Evolutionary conservation across 2,329 filamentous ascomycete species (phyloP).

Genomic region (Apiospora hydei): DNA sequence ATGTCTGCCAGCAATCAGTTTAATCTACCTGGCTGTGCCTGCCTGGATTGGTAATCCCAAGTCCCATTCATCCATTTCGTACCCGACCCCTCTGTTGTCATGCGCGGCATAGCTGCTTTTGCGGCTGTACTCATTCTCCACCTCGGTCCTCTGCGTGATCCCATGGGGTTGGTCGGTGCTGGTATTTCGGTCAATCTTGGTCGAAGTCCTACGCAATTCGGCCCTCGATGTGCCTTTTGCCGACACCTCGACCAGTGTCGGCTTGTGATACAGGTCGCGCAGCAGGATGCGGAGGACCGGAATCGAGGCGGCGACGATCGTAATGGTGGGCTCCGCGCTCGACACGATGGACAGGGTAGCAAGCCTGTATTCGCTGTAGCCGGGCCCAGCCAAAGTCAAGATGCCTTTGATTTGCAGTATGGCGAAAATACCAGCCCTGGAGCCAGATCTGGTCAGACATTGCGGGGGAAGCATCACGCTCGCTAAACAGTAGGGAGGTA

Average conservation of each 20-base stretch:
- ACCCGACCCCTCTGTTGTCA: background rate
- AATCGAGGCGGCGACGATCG: constrained; percentile 42
- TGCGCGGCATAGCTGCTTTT: background rate
- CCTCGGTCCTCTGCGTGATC: background rate
- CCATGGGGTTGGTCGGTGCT: background rate
- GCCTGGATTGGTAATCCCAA: background rate
- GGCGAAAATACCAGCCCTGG: background rate
- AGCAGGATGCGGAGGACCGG: constrained; percentile 41
- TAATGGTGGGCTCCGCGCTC: constrained; percentile 36
- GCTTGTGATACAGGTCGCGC: background rate
- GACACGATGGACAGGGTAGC: constrained; percentile 29
- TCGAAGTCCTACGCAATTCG: background rate
- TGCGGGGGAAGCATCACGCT: background rate
- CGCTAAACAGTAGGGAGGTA: background rate
- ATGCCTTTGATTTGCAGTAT: background rate
- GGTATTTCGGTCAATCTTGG: background rate
- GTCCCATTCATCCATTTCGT: background rate
- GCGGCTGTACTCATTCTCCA: constrained; percentile 5
- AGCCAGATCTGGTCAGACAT: background rate
- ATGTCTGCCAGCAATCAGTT: background rate
- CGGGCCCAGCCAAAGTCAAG: background rate
- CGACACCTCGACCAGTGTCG: background rate
- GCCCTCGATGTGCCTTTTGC: background rate
- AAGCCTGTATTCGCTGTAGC: background rate
- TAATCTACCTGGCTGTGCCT: background rate